Evolutionary conservation across 2,329 filamentous ascomycete genomes (phyloP).

Genomic region (Aspergillus ibericus): DNA sequence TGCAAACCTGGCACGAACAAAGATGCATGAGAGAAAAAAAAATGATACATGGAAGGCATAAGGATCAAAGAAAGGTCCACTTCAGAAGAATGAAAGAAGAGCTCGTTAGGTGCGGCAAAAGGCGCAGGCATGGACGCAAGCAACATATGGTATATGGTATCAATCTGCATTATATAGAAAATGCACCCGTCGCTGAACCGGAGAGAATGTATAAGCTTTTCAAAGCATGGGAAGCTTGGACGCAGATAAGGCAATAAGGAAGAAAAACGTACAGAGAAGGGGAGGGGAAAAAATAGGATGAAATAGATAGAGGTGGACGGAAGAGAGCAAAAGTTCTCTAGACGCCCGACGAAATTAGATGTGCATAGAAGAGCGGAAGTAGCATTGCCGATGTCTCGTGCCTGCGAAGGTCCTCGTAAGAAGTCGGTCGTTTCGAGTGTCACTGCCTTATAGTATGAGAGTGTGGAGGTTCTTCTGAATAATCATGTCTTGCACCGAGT

Average conservation of each 20-base stretch:
- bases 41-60: conserved; percentile 8
- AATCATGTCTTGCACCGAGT: conserved; percentile 83
- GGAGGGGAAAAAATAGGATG: background rate
- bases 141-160: conserved; percentile 32
- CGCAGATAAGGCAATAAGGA: conserved; percentile 10
- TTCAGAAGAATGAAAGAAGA: conserved; percentile 7
- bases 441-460: conserved; percentile 61
- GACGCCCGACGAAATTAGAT: conserved; percentile 30
- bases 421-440: conserved; percentile 9
- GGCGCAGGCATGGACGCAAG: conserved; percentile 15
- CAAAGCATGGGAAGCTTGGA: conserved; percentile 8
- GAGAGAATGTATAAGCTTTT: conserved; percentile 23
- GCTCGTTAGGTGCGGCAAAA: conserved; percentile 9
- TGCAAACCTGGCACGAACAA: background rate
- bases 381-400: conserved; percentile 20
- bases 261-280: conserved; percentile 10
- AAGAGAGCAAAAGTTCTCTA: background rate
- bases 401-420: conserved; percentile 19
- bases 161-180: conserved; percentile 34
- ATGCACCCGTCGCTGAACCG: conserved; percentile 26
- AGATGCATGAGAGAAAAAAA: background rate
- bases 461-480: conserved; percentile 81
- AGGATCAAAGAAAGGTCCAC: conserved; percentile 4
- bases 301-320: background rate
- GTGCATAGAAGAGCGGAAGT: conserved; percentile 13